Conservation (phyloP, 73 alveolate species). For the Paramecium primaurelia region DNA sequence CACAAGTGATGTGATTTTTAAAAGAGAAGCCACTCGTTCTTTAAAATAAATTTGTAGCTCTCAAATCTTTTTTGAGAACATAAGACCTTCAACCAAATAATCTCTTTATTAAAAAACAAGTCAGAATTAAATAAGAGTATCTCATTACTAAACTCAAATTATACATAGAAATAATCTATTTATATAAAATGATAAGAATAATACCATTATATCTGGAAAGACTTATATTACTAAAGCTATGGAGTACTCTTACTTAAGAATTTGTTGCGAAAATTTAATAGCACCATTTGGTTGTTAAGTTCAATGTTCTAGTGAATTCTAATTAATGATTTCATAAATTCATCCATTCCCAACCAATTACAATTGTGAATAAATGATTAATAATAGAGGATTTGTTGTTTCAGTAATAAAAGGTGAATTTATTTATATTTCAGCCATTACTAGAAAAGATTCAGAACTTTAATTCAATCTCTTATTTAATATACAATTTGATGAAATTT, state of each 20-base stretch:
- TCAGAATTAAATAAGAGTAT: neutral
- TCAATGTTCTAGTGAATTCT: neutral
- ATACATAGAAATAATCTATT: neutral
- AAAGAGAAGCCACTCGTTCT: neutral
- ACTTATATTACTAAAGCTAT: neutral
- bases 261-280: neutral
- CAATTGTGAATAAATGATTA: neutral
- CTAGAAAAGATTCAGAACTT: neutral
- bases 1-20: neutral
- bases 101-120: neutral
- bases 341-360: neutral
- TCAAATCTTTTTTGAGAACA: neutral
- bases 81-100: neutral
- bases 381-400: neutral
- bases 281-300: neutral
- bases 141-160: neutral
- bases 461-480: neutral
- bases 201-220: neutral
- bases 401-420: neutral
- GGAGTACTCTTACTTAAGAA: neutral
- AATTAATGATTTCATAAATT: neutral
- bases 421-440: neutral
- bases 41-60: neutral
- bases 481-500: neutral
- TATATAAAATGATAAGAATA: neutral